Percentiles rank a stretch among this genome's conserved stretches.
These are phyloP conservation scores for Gastrolobium bilobum DNA, from an alignment of 306 rosid genomes.

Conservation along the genomic window DNA sequence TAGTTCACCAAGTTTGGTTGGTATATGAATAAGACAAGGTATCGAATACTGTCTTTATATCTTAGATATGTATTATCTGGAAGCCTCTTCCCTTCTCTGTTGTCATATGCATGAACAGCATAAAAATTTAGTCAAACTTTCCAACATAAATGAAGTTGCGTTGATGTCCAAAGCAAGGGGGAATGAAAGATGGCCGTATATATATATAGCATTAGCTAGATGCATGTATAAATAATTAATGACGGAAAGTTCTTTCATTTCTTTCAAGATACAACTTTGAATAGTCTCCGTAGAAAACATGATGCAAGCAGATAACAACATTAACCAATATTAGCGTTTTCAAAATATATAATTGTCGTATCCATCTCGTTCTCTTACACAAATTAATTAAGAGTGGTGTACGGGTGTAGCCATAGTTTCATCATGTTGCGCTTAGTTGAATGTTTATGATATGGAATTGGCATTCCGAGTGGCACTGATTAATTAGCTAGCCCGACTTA, in stretches of 20 bases:
- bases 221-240: not conserved
- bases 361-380: not conserved
- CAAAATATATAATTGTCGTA: not conserved
- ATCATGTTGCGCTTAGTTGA: too few species aligned
- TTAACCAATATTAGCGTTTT: conserved; percentile 2
- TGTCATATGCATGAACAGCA: conserved; percentile 41
- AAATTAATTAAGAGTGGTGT: not conserved
- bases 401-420: not conserved
- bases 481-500: not conserved
- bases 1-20: conserved; percentile 45
- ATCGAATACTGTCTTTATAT: not conserved
- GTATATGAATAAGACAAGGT: conserved; percentile 25
- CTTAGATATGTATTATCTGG: not conserved
- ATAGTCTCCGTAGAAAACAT: not conserved
- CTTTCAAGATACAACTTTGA: conserved; percentile 18
- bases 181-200: conserved; percentile 29
- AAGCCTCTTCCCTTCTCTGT: conserved; percentile 8
- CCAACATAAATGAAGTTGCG: conserved; percentile 30
- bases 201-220: conserved; percentile 13
- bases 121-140: conserved; percentile 31
- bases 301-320: conserved; percentile 16
- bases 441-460: not conserved
- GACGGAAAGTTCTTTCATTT: not conserved
- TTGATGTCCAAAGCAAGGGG: conserved; percentile 28
- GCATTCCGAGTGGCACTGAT: not conserved